These are phyloP conservation scores for Cyberlindnera subsufficiens DNA, from an alignment of 805 yeast species.

Conservation along the genomic window DNA sequence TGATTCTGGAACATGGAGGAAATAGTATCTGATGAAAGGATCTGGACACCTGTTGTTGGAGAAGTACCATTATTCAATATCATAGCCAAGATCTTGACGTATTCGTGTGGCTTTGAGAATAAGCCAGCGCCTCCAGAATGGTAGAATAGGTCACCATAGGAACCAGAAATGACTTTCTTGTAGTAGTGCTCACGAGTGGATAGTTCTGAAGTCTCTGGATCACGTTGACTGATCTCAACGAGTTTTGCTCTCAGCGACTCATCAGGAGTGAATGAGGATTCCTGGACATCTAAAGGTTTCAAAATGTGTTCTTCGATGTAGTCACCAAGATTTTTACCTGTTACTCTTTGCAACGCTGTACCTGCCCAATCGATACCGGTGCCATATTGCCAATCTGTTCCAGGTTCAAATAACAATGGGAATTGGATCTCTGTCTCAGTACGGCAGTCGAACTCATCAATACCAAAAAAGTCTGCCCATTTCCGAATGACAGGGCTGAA, in stretches of 20 bases:
- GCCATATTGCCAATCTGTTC: conserved; percentile 31
- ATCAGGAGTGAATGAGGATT: conserved; percentile 23
- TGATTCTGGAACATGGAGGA: conserved; percentile 27
- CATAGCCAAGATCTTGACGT: conserved; percentile 31
- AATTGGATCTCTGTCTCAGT: conserved; percentile 11
- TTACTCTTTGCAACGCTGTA: conserved; percentile 24
- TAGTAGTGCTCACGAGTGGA: conserved; percentile 9
- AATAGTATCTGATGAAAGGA: conserved; percentile 28
- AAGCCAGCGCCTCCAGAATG: conserved; percentile 41
- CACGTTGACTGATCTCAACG: conserved; percentile 21
- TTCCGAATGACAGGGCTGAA: conserved; percentile 19
- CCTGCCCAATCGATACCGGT: conserved; percentile 34
- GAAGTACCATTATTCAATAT: conserved; percentile 38
- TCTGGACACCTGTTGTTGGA: conserved; percentile 26
- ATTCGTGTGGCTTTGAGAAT: conserved; percentile 35
- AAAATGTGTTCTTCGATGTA: conserved; percentile 25
- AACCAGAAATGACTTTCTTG: conserved; percentile 1
- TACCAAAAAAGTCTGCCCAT: conserved; percentile 16
- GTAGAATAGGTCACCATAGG: conserved; percentile 6
- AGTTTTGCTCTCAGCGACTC: conserved; percentile 14
- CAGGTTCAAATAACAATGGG: conserved; percentile 32
- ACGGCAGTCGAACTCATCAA: conserved; percentile 14
- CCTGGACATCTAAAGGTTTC: conserved; percentile 25
- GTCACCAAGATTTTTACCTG: conserved; percentile 25
- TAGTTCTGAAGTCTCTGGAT: conserved; percentile 11